These are phyloP conservation scores for Debaryomyces sp. DNA, from an alignment of 1,139 yeast genomes.

Conservation along the genomic window DNA sequence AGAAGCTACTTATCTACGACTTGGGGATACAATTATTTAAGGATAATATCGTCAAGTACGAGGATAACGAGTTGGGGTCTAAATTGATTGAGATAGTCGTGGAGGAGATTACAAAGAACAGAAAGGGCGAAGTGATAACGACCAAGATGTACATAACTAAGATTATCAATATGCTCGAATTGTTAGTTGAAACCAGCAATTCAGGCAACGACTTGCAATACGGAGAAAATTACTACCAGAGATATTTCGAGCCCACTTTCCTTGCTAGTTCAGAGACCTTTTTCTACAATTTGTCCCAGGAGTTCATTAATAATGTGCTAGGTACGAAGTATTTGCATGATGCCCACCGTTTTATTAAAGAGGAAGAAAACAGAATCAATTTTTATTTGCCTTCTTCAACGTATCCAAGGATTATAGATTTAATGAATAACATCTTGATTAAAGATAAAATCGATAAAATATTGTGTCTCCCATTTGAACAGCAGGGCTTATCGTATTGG, in stretches of 20 bases:
- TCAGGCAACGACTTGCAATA: slow-evolving; percentile 36
- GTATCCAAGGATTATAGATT: slow-evolving; percentile 51
- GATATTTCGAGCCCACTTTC: slow-evolving; percentile 68
- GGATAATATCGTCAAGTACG: slow-evolving; percentile 41
- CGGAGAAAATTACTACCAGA: slow-evolving; percentile 61
- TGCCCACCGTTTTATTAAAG: slow-evolving; percentile 54
- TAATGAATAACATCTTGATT: slow-evolving; percentile 66
- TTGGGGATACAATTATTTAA: slow-evolving; percentile 68
- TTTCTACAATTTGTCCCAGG: slow-evolving; percentile 52
- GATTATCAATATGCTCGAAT: slow-evolving; percentile 71
- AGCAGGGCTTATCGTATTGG: slow-evolving; percentile 63
- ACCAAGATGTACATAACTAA: slow-evolving; percentile 59
- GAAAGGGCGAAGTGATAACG: slow-evolving; percentile 65
- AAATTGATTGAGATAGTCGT: slow-evolving; percentile 53
- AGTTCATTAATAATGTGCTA: slow-evolving; percentile 35
- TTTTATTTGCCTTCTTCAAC: slow-evolving; percentile 60
- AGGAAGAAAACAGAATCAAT: slow-evolving; percentile 59
- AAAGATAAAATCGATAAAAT: slow-evolving; percentile 55
- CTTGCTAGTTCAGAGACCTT: slow-evolving; percentile 57
- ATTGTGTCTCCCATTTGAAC: slow-evolving; percentile 46
- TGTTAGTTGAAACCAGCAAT: slow-evolving; percentile 38
- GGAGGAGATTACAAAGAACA: slow-evolving; percentile 59
- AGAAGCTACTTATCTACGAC: slow-evolving; percentile 70
- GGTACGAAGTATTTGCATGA: slow-evolving; percentile 61
- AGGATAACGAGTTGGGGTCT: slow-evolving; percentile 53